Base-by-base conservation (phyloP, 2,329 filamentous ascomycete genomes). In the Colletotrichum gloeosporioides region DNA sequence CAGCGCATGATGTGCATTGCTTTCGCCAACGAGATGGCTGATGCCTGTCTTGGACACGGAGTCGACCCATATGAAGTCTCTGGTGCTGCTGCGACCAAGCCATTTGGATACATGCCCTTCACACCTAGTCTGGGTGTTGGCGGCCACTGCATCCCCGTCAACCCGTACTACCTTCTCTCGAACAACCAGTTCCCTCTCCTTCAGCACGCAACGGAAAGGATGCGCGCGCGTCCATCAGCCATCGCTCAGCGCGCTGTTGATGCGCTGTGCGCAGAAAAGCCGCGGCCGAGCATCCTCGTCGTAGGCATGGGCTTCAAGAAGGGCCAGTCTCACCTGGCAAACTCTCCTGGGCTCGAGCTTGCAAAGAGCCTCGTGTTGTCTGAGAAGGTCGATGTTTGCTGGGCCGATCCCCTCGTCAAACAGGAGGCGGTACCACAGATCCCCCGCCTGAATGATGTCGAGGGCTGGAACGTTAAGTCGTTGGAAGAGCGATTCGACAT, bases 141-240 rank as follows among this genome's bases (percentile, higher is more conserved):
- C 2, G 89, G 90, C 0, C 89, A 91, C 80, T 91, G 89, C 77
- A 91, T 91, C 73, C 89, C 89, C 0, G 85, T 91, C 76, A 91
- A 91, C 74, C 89, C 89, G 1, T 87, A 87, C 82, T 91, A 91
- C 77, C 82, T 91, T 22, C 82, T 91, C 12, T 85, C 86, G 27
- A 89, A 87, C 78, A 87, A 83, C 77, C 79, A 82, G 6, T 86
- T 90, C 63, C 89, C 89, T 4, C 80, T 91, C 0, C 82, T 90
- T 4, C 79, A 85, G 62, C 80, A 83, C 4, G 88, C 88, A 0
- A 85, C 87, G 1, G 85, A 87, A 66, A 84, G 80, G 62, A 89
- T 88, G 87, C 82, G 83, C 53, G 80, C 82, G 5, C 84, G 88
- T 9, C 89, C 89, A 1, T 82, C 80, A 2, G 79, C 80, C 2